phyloP scores from a whole-genome alignment of 129 eudicot species.

The Flaveria robusta region DNA sequence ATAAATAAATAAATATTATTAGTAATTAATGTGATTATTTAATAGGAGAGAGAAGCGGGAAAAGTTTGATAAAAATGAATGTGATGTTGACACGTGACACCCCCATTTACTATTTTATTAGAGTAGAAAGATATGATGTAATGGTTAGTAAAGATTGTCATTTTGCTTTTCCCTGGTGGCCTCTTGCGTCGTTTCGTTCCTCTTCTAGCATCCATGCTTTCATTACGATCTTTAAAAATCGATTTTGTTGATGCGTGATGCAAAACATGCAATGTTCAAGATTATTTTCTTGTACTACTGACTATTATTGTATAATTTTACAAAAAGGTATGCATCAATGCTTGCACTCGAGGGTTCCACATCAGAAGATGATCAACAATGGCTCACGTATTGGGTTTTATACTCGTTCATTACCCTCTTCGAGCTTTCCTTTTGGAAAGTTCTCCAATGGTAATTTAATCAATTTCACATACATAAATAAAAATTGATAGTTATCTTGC shows the following conservation, averaged over 20 bases:
- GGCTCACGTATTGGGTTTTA: constrained; percentile 97
- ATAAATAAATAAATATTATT: too few species aligned
- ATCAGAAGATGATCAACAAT: constrained; percentile 87
- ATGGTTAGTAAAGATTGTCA: not conserved
- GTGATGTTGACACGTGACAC: too few species aligned
- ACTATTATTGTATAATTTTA: not conserved
- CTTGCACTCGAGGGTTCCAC: constrained; percentile 89
- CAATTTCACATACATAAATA: not conserved
- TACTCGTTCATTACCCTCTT: constrained; percentile 83
- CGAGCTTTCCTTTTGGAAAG: constrained; percentile 90
- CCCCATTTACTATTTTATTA: too few species aligned
- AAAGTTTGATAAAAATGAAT: too few species aligned
- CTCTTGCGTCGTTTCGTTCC: not conserved
- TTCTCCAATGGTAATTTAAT: constrained; percentile 77
- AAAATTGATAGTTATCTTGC: not conserved
- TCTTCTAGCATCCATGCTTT: not conserved
- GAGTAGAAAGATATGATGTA: too few species aligned
- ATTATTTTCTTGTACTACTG: not conserved
- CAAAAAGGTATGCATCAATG: constrained; percentile 81
- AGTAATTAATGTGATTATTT: too few species aligned
- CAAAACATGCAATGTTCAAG: not conserved
- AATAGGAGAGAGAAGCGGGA: too few species aligned
- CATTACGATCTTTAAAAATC: not conserved
- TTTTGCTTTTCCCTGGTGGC: not conserved
- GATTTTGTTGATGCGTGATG: not conserved